Evolutionary conservation across 805 yeast genomes (phyloP).

Genomic region (Wickerhamomyces chambardii): DNA sequence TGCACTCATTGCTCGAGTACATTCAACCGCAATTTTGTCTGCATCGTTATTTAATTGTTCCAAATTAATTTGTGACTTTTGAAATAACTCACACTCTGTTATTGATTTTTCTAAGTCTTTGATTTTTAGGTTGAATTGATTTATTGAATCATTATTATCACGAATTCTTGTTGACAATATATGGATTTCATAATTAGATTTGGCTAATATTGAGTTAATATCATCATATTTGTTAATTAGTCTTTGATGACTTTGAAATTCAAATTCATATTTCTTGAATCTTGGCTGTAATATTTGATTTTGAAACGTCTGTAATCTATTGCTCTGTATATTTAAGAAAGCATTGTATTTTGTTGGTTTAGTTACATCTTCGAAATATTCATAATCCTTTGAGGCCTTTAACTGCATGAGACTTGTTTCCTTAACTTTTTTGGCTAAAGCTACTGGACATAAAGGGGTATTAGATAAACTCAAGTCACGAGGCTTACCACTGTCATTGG

Average conservation of each 20-base stretch:
- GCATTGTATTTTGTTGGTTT: not conserved
- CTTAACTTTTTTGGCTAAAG: conserved; percentile 6
- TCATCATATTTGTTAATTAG: conserved; percentile 34
- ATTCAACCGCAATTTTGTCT: too few species aligned
- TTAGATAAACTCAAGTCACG: too few species aligned
- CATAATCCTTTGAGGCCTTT: not conserved
- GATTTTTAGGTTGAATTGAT: conserved; percentile 30
- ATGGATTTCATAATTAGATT: conserved; percentile 57
- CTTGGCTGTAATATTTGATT: conserved; percentile 10
- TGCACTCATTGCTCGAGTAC: too few species aligned
- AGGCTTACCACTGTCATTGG: too few species aligned
- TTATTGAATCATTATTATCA: conserved; percentile 57
- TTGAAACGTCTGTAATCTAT: conserved; percentile 1
- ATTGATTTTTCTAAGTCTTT: conserved; percentile 19
- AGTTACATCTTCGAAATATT: not conserved
- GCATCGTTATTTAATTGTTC: too few species aligned
- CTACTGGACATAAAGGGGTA: conserved; percentile 6
- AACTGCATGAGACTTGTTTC: conserved; percentile 1
- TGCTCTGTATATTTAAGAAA: not conserved
- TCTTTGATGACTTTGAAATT: conserved; percentile 17
- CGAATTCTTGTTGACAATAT: conserved; percentile 49
- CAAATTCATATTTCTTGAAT: conserved; percentile 11
- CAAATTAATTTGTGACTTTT: not conserved
- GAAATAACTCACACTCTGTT: not conserved
- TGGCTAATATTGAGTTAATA: conserved; percentile 45